Evolutionary conservation across 2,329 filamentous ascomycete species (phyloP), one percentile per base, ranked within the genome.

Genomic region (Davidsoniella eucalypti): DNA sequence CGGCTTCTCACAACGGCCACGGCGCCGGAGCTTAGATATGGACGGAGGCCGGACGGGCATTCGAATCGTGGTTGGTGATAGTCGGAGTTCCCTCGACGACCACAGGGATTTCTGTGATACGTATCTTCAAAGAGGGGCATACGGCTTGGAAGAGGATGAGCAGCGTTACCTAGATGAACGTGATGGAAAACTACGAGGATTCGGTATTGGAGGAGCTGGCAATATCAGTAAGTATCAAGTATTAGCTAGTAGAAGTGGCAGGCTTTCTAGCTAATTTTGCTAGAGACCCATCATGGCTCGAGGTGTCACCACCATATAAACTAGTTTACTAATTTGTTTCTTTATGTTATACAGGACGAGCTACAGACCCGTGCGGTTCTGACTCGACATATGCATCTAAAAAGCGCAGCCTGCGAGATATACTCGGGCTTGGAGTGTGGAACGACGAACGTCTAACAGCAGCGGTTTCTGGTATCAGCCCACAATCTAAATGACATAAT

Each of bases 191-290:
- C 55, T 63, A 26, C 57, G 65, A 21, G 62, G 64, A 2, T 67
- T 65, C 49, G 64, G 65, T 14, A 67, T 67, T 37, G 65, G 65
- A 2, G 65, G 64, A 2, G 61, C 60, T 12, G 64, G 64, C 0
- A 67, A 67, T 50, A 67, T 67, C 12, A 59, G 64, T 66, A 50
- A 56, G 63, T 61, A 21, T 36, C 21, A 23, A 23, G 21, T 23
- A 23, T 23, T 23, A 23, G 21, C 21, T 23, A 23, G 21, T 5
- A 23, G 4, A 33, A 33, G 8, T 12, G 6, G 29, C 29, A 2
- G 29, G 29, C 29, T 33, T 33, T 33, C 29, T 9, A 33, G 12
- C 29, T 33, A 33, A 3, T 33, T 23, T 23, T 23, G 21, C 21
- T 23, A 23, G 16, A 42, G 0, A 9, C 42, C 18, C 12, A 36